A percentile compares a stretch with the other conserved stretches of the same genome.
These are phyloP conservation scores for Daedaleopsis nitida DNA, from an alignment of 768 basidiomycete species.

Conservation along the genomic window DNA sequence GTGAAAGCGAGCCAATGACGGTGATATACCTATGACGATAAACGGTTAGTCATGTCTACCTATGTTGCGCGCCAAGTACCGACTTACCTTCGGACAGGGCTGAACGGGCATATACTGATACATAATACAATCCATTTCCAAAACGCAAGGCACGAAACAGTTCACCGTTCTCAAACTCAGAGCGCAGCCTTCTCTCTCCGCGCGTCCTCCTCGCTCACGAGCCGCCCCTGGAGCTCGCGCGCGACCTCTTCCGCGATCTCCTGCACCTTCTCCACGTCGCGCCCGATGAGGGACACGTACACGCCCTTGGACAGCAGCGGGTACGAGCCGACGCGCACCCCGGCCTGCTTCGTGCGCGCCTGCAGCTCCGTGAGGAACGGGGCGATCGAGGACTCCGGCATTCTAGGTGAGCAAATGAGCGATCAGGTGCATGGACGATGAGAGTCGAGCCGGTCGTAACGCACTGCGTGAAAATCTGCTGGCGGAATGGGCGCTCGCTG, in stretches of 20 bases:
- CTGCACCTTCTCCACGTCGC: constrained; percentile 46
- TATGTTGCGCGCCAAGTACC: no score
- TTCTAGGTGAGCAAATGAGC: constrained; percentile 37
- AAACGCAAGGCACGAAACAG: no score
- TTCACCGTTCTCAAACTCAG: no score
- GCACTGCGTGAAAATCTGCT: constrained; percentile 84
- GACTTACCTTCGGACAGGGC: no score
- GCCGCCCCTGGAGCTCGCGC: constrained; percentile 53
- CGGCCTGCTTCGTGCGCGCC: constrained; percentile 68
- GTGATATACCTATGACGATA: no score
- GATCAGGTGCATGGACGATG: constrained; percentile 5
- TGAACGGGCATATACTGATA: no score
- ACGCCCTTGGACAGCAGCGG: constrained; percentile 61
- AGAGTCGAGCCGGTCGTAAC: no score
- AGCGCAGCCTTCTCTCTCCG: constrained; percentile 36
- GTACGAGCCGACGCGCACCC: constrained; percentile 83
- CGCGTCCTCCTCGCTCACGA: constrained; percentile 69
- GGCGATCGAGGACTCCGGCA: constrained; percentile 83
- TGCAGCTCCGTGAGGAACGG: constrained; percentile 84
- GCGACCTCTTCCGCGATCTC: constrained; percentile 67
- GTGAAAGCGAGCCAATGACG: no score
- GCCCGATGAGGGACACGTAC: constrained; percentile 63
- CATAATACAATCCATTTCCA: no score
- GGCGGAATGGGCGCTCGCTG: constrained; percentile 70
- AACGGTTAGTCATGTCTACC: no score